Percentiles rank a stretch among this genome's conserved stretches.
Evolutionary conservation across 2,329 filamentous ascomycete genomes (phyloP).

Genomic region (Berkeleyomyces basicola): DNA sequence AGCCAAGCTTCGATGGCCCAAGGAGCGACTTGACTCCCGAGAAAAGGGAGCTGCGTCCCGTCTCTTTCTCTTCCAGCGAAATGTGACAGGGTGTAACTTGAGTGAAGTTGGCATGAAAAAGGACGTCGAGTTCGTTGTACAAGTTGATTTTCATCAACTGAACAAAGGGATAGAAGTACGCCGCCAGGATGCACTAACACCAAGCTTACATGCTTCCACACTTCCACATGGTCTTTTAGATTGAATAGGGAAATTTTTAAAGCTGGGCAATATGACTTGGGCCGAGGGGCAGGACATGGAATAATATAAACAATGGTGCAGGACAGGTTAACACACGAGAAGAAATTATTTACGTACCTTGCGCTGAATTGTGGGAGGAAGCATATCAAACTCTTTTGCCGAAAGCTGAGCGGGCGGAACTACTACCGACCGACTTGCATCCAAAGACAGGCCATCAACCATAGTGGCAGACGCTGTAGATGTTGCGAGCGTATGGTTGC

Average conservation of each 20-base stretch:
- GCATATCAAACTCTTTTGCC: constrained; percentile 14
- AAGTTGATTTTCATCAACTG: not conserved
- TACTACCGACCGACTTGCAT: not conserved
- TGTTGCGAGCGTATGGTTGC: constrained; percentile 5
- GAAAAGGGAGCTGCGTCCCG: not conserved
- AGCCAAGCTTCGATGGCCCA: not conserved
- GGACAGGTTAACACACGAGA: not conserved
- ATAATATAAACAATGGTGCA: not conserved
- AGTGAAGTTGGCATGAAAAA: not conserved
- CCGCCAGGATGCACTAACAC: not conserved
- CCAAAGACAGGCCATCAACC: constrained; percentile 4
- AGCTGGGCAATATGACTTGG: too few species aligned
- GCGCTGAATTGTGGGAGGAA: constrained; percentile 15
- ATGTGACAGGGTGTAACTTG: not conserved
- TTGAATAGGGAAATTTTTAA: too few species aligned
- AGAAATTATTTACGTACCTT: constrained; percentile 14
- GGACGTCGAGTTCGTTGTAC: not conserved
- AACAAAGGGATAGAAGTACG: not conserved
- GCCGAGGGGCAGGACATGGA: not conserved
- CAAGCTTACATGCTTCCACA: not conserved
- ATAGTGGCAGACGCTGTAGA: constrained; percentile 6
- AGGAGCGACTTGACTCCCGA: too few species aligned
- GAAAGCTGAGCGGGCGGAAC: constrained; percentile 7
- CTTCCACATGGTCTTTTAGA: too few species aligned
- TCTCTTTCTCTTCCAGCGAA: not conserved